Evolutionary conservation across 2,329 filamentous ascomycete genomes (phyloP), one percentile per base, ranked within the genome.

Genomic region (Fusarium annulatum): DNA sequence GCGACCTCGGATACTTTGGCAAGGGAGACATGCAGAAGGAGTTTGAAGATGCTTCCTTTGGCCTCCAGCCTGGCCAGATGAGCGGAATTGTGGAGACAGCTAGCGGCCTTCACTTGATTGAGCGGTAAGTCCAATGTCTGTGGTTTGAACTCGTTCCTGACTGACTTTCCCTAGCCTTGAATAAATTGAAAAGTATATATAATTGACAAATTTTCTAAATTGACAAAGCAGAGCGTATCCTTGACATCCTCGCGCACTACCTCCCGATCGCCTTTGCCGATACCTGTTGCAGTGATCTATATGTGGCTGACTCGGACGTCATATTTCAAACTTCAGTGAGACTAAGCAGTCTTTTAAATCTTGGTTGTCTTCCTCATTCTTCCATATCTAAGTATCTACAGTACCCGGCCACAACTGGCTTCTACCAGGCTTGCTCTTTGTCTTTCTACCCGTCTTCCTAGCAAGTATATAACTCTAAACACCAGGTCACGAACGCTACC

Each of bases 1-100:
- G 96, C 64, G 96, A 99, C 81, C 85, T 99, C 85, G 96, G 96
- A 26, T 97, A 95, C 84, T 99, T 99, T 82, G 95, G 94, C 63
- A 91, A 89, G 78, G 94, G 95, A 34, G 96, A 98, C 79, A 99
- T 99, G 96, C 96, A 99, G 82, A 96, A 95, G 86, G 96, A 98
- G 84, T 99, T 99, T 80, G 96, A 99, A 85, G 94, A 98, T 64
- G 95, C 95, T 9, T 93, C 96, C 3, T 99, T 99, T 84, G 92
- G 89, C n/a, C 87, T 99, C 62, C 89, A 95, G 82, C 92, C 92
- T 5, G 95, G 95, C 39, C 90, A 98, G 84, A 91, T 98, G 79
- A 98, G 95, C 84, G 87, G 89, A 52, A 88, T 98, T 42, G 93
- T 98, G 18, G 93, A 97, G 84, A 98, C 96, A 43, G 95, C 95